Base-by-base conservation (phyloP, 345 rosid species). In the Streptanthus diversifolius region DNA sequence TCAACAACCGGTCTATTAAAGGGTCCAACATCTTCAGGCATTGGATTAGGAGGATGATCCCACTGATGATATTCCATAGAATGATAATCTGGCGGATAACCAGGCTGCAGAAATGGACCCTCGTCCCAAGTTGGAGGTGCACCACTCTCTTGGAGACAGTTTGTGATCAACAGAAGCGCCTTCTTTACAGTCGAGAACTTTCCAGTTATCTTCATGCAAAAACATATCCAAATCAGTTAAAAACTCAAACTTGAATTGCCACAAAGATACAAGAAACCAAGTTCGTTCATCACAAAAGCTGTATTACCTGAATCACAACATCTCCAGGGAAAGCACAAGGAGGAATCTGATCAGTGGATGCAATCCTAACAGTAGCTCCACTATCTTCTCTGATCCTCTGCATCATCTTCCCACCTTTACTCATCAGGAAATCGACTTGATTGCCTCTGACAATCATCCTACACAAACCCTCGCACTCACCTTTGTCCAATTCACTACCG, bases 331-430 rank as follows among this genome's bases (percentile, higher is more conserved):
- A 67, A 61, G 85, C 90, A 68, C 77, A 84, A 22, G 84, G 79
- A 39, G 84, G 89, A 48, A 84, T 58, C 62, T 84, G 88, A 68
- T 87, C 90, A 24, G 77, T 80, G 12, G 83, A 75, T 27, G 83
- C 63, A 37, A 85, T 73, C 72, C 82, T 82, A 51, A 87, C 21
- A 45, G 62, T 77, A 45, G 84, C 85, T 21, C 82, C 85, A 72
- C 82, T 83, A 39, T 88, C 93, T 5, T 70, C 83, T 68, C 82
- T 77, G 40, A 86, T 73, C 78, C 61, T 88, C 82, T 90, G 88
- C 61, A 89, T 44, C 24, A 78, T 80, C 65, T 65, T 71, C 63
- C 83, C 84, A 15, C 88, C 88, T 70, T 72, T 69, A 70, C 84
- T 82, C 63, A 80, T 66, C 47, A 77, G 66, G 62, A 66, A 68